Conservation (phyloP, 306 rosid species). For the Trifolium pratense region DNA sequence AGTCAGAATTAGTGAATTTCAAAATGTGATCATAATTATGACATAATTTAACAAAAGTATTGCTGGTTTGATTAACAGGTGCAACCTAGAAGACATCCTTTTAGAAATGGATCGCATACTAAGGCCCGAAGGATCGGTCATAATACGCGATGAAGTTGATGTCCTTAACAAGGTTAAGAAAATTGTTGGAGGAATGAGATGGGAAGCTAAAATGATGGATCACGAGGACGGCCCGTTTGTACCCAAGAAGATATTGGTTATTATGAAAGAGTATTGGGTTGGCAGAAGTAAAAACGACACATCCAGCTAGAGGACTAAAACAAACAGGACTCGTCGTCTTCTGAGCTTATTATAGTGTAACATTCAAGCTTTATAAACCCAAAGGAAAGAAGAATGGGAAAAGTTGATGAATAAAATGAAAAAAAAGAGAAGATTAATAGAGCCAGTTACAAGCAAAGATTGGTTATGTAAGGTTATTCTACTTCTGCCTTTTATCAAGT, state of each 20-base stretch:
- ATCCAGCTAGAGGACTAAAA: constrained; percentile 43
- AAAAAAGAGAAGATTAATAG: constrained; percentile 12
- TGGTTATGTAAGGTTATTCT: constrained; percentile 47
- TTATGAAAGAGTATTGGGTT: constrained; percentile 84
- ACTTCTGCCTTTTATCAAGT: constrained; percentile 49
- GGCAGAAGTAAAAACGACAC: constrained; percentile 54
- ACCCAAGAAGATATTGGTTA: constrained; percentile 83
- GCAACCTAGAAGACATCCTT: constrained; percentile 82
- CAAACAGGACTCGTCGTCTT: not conserved
- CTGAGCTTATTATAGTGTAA: not conserved
- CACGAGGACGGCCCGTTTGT: constrained; percentile 94
- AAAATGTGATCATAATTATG: not conserved
- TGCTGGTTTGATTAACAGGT: constrained; percentile 56
- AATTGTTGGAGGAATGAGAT: constrained; percentile 84
- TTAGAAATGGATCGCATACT: constrained; percentile 93
- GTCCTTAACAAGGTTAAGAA: constrained; percentile 74
- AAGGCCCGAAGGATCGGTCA: constrained; percentile 82
- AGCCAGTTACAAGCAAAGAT: constrained; percentile 39
- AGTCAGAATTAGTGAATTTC: not conserved
- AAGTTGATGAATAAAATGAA: constrained; percentile 14
- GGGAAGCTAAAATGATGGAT: constrained; percentile 86
- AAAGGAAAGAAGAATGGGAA: constrained; percentile 33
- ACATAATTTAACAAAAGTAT: not conserved
- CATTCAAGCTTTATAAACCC: constrained; percentile 33
- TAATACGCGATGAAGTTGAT: constrained; percentile 83